Base-by-base conservation (phyloP, 1,284 basidiomycete species). In the Boletellus deceptivus region DNA sequence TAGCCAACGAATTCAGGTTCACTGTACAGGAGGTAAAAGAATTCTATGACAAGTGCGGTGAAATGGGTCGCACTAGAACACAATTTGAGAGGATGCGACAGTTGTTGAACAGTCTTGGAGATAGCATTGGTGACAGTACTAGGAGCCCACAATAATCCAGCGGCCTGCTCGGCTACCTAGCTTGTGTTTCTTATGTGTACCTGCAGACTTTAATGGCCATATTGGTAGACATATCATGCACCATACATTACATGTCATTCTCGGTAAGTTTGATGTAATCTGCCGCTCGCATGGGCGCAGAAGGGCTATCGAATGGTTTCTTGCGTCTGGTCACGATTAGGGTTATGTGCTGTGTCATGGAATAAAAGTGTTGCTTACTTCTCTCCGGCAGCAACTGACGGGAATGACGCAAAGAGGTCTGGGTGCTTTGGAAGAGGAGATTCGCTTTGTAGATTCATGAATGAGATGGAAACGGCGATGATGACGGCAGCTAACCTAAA, bases 381-480 rank as follows among this genome's bases (percentile, higher is more conserved):
- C 72, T 99, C 97, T 20, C 97, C 97, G 3, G 93, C 93, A n/a
- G 97, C 97, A 18, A 89, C 83, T 37, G 91, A 95, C 16, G 97
- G 97, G 70, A 99, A 99, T 2, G 92, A 96, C 2, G 91, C 85
- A 70, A 99, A 99, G 48, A 96, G 75, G 64, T 98, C 94, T n/a
- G 94, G 93, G 69, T 99, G 96, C 63, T 99, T 98, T 1, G 97
- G 96, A 36, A 90, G 71, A 0, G 97, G 97, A 1, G 91, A 86
- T 72, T 99, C 97, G 5, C 92, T 95, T 62, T 43, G 33, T 11
- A 37, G 6, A 46, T 18, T 16, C 34, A 49, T 60, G 25, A 56
- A 53, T 45, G 50, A 42, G 17, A 46, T 16, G 16, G 13, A 20
- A 37, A 38, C 39, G 41, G 48, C 34, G 40, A 31, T 2, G 6